Base-by-base conservation (phyloP, 768 basidiomycete genomes). In the Lactifluus volemus region DNA sequence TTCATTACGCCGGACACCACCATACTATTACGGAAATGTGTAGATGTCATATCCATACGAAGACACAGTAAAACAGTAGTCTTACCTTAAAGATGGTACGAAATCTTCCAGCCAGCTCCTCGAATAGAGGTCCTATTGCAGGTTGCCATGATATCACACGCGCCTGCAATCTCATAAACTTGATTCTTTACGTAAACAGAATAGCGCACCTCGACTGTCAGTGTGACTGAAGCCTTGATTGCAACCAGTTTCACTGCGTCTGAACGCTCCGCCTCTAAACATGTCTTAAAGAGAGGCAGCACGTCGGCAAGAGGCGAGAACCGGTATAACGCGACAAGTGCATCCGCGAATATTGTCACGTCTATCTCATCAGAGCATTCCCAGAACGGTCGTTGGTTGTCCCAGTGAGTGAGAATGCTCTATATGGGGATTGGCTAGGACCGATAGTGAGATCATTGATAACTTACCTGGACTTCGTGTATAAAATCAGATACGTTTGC, bases 241-340 rank as follows among this genome's bases (percentile, higher is more conserved):
- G 80, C 92, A 60, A 83, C 82, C 11, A 86, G 81, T 75, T 93
- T 93, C 65, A 90, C 82, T 1, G 86, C 86, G 29, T 92, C 88
- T 1, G 89, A 86, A 34, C 87, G 81, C 66, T 91, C 88, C 9
- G 90, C 83, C 58, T 87, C 84, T 45, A 92, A 69, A 63, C 89
- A 89, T 14, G 76, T 75, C 21, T 74, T 67, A 68, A 93, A 89
- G 6, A 92, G 68, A 0, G 77, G 76, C 7, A 84, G 50, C 2
- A 83, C 77, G 42, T 89, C 86, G 48, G 84, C 80, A 47, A 78
- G 74, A 0, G 86, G 80, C 21, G 89, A 70, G 65, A 87, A 89
- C 14, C 89, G 81, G 70, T 81, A 93, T 10, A 92, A 71, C 1
- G 81, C 79, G 2, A 86, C 86, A 9, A 97, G 74, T 0, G 84